These are phyloP conservation scores for Boletus barrowsii DNA, from an alignment of 768 basidiomycete genomes.

Conservation along the genomic window DNA sequence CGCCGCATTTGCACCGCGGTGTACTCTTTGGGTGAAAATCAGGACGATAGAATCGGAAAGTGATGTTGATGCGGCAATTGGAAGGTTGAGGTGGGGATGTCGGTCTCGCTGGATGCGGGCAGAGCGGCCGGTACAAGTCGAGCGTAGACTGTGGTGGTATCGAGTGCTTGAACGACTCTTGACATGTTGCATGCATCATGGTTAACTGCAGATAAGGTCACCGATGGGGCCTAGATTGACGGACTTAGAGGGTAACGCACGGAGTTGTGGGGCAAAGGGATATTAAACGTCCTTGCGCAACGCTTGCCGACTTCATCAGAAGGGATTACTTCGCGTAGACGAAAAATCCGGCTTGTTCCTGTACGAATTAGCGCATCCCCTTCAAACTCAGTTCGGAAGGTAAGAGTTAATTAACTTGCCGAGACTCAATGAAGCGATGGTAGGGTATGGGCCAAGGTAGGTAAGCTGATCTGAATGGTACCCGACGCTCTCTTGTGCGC, in stretches of 20 bases:
- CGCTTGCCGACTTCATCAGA: conserved; percentile 54
- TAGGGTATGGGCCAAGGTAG: conserved; percentile 79
- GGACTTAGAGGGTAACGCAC: conserved; percentile 38
- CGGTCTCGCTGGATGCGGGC: conserved; percentile 33
- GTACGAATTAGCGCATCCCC: not conserved
- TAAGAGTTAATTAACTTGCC: conserved; percentile 39
- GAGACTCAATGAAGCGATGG: conserved; percentile 81
- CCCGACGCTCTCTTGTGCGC: conserved; percentile 78
- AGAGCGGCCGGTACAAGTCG: conserved; percentile 67
- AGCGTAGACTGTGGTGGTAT: conserved; percentile 69
- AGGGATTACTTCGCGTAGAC: conserved; percentile 75
- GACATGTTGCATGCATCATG: conserved; percentile 87
- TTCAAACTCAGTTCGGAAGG: not conserved
- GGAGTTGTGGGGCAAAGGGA: conserved; percentile 76
- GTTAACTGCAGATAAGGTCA: conserved; percentile 45
- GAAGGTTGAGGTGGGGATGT: conserved; percentile 40
- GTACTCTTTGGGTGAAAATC: conserved; percentile 67
- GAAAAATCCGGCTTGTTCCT: conserved; percentile 71
- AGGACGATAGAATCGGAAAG: conserved; percentile 83
- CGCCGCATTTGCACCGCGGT: conserved; percentile 69
- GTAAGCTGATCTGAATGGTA: conserved; percentile 81
- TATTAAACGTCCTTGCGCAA: conserved; percentile 68
- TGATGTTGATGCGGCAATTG: conserved; percentile 79
- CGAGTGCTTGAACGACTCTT: conserved; percentile 79
- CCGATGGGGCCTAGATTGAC: not conserved